Percentiles rank a stretch among this genome's conserved stretches.
Evolutionary conservation across 139 green algal species (phyloP).

Genomic region (Chlorella sorokiniana): DNA sequence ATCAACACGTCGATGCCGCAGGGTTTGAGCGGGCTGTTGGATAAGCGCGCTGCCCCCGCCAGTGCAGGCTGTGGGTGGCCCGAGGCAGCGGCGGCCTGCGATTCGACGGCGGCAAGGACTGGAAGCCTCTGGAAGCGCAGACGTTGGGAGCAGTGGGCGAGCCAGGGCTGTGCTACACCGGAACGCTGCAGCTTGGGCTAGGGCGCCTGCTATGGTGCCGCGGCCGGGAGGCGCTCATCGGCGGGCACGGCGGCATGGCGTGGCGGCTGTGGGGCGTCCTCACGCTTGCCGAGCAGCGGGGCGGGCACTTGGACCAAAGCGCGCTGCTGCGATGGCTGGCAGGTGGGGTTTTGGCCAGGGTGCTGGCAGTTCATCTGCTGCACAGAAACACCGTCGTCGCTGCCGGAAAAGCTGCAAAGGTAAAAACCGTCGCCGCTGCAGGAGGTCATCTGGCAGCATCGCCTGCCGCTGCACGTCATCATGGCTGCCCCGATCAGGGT

Average conservation of each 20-base stretch:
- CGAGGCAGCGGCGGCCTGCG: background rate
- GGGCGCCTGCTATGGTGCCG: slow-evolving; percentile 10
- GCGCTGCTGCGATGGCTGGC: slow-evolving; percentile 17
- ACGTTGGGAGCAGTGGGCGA: background rate
- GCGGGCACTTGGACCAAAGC: background rate
- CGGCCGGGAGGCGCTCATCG: slow-evolving; percentile 2
- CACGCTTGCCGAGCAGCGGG: background rate
- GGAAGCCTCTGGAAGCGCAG: background rate
- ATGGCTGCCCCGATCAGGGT: background rate
- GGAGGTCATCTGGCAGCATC: no score
- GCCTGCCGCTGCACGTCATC: background rate
- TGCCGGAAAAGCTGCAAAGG: background rate
- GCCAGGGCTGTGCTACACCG: slow-evolving; percentile 3
- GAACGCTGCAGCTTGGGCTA: background rate
- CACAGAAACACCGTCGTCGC: background rate
- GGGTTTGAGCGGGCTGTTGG: no score
- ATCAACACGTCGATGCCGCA: no score
- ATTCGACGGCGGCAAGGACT: background rate
- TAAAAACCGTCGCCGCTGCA: no score
- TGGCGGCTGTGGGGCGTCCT: slow-evolving; percentile 18
- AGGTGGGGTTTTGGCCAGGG: background rate
- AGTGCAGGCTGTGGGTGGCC: slow-evolving; percentile 2
- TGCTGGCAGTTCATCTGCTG: background rate
- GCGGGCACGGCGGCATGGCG: background rate
- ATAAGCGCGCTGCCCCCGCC: background rate